Evolutionary conservation across 148 eudicot species (phyloP), one percentile per base, ranked within the genome.

Genomic region (Diospyros kaki): DNA sequence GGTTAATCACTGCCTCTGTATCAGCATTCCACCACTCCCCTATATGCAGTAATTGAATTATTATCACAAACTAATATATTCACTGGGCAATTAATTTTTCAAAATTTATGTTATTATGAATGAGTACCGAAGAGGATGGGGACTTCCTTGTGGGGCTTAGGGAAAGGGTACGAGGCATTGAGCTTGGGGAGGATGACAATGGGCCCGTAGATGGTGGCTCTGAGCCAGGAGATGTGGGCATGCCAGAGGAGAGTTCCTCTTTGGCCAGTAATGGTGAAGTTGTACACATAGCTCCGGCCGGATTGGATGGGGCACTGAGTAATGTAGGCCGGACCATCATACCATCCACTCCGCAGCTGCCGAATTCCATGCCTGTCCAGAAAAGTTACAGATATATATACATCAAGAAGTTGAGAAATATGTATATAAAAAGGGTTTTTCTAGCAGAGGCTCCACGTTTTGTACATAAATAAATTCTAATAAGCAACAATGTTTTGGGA

Each of bases 1-100:
- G 88, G 72, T 43, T 86, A 41, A 90, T 83, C 2, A 90, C 86
- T 0, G 87, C 86, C 76, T 90, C 91, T 4, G 86, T 76, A 61
- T 90, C 79, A 4, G 81, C 81, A 18, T 90, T 84, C 87, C 88
- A 90, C 94, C 91, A 90, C 71, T 88, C 94, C 4, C 94, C 91
- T 88, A 74, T 53, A 79, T 14, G 41, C 44, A 8, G 17, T 2
- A 66, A 18, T 15, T 8, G 1, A 45, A 8, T 4, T 9, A 68
- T 45, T 6, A 66, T 66, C 12, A 45, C 45, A 50, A 6, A 53
- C 9, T n/a, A 3, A 6, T 11, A 1, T 52, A 66, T 43, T 63
- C 13, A 9, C 42, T 40, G 9, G 69, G 53, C 69, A 51, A n/a
- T 28, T 28, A 28, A 28, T 28, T 28, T 28, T 28, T 28, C 28